A percentile compares a stretch with the other conserved stretches of the same genome.
Evolutionary conservation across 2,329 filamentous ascomycete species (phyloP).

Genomic region (Ceratocystis destructans): DNA sequence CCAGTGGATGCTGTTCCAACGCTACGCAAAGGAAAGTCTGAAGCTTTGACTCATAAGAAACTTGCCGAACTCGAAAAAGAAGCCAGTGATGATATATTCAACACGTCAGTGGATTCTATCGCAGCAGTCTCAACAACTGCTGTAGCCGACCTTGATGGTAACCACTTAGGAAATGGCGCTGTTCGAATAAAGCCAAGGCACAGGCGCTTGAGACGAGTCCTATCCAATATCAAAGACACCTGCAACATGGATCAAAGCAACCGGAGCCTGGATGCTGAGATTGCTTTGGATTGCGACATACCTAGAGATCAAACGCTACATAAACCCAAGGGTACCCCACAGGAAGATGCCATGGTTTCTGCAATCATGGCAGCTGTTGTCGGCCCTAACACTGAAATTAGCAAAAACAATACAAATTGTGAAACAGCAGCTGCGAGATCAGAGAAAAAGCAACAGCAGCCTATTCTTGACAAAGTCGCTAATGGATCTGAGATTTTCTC

Average conservation of each 20-base stretch:
- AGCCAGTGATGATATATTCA: background rate
- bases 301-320: background rate
- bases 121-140: constrained; percentile 9
- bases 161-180: background rate
- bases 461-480: background rate
- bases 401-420: background rate
- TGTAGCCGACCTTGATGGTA: constrained; percentile 1
- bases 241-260: background rate
- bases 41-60: background rate
- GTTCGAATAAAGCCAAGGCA: background rate
- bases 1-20: constrained; percentile 1
- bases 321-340: too few species aligned
- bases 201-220: constrained; percentile 13
- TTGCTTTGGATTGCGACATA: background rate
- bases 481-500: background rate
- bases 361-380: background rate
- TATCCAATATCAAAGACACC: constrained; percentile 12
- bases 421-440: background rate
- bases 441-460: background rate
- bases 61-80: background rate
- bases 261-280: background rate
- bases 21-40: background rate
- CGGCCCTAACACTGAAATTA: background rate
- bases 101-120: constrained; percentile 9
- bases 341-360: background rate